These are phyloP conservation scores for Cladophialophora yegresii DNA, from an alignment of 2,329 filamentous ascomycete species.

Conservation along the genomic window DNA sequence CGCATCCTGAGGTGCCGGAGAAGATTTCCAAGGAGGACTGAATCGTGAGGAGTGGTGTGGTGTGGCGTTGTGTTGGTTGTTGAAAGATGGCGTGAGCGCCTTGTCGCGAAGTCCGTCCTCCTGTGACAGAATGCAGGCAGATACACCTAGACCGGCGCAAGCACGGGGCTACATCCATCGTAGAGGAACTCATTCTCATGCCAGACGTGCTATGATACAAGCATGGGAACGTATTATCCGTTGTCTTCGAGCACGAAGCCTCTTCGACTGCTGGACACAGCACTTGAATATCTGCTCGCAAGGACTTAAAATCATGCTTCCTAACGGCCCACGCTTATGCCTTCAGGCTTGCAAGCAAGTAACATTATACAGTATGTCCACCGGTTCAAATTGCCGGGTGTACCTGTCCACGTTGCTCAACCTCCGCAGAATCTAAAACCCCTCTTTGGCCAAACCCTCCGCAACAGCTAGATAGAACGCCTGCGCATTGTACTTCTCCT, in stretches of 20 bases:
- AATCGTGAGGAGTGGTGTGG: not conserved
- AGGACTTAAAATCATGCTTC: not conserved
- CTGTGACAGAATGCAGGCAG: not conserved
- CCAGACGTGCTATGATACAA: slow-evolving; percentile 8
- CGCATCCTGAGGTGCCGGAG: slow-evolving; percentile 69
- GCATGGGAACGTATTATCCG: not conserved
- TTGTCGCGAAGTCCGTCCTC: not conserved
- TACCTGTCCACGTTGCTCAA: not conserved
- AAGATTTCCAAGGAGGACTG: slow-evolving; percentile 35
- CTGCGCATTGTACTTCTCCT: slow-evolving; percentile 63
- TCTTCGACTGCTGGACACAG: not conserved
- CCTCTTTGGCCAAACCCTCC: slow-evolving; percentile 71
- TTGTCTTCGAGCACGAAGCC: not conserved
- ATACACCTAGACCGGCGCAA: slow-evolving; percentile 6
- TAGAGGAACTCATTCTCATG: not conserved
- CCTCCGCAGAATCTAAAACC: slow-evolving; percentile 40
- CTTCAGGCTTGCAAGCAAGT: not conserved
- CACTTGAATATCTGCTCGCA: not conserved
- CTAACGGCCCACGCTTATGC: not conserved
- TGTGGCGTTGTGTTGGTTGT: not conserved
- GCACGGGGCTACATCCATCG: not conserved
- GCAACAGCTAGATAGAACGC: slow-evolving; percentile 66
- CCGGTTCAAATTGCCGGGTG: not conserved
- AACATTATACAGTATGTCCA: not conserved
- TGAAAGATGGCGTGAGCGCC: not conserved